These are phyloP conservation scores for Fraxinus ornus DNA, from an alignment of 305 asterid species.

Conservation along the genomic window DNA sequence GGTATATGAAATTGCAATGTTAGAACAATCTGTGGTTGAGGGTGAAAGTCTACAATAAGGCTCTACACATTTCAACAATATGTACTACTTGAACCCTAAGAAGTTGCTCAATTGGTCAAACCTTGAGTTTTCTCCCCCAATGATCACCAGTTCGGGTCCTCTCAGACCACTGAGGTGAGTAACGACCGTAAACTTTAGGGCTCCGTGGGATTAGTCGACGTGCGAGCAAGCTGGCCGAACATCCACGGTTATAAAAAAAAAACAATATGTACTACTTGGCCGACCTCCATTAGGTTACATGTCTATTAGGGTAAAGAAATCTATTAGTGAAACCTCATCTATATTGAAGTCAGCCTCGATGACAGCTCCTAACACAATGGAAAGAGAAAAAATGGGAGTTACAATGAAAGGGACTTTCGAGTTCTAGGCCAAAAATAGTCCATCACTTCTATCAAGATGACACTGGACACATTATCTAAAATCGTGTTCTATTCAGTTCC, in stretches of 20 bases:
- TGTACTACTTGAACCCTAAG: not conserved
- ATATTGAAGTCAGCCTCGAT: not conserved
- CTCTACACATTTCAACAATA: not conserved
- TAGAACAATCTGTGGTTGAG: not conserved
- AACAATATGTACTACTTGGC: not conserved
- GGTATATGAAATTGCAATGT: not conserved
- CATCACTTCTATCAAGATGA: conserved; percentile 12
- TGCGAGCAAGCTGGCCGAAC: too few relatives aligned
- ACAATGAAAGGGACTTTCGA: not conserved
- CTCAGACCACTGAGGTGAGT: too few relatives aligned
- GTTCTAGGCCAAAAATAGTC: conserved; percentile 6
- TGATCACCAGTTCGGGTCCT: too few relatives aligned
- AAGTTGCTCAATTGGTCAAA: too few relatives aligned
- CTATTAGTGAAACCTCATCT: not conserved
- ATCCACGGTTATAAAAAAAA: too few relatives aligned
- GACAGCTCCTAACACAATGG: not conserved
- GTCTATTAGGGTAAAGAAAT: not conserved
- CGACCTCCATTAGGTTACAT: not conserved
- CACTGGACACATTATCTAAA: not conserved
- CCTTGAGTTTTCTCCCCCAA: too few relatives aligned
- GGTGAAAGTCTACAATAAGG: not conserved
- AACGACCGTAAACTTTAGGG: too few relatives aligned
- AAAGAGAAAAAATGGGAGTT: not conserved
- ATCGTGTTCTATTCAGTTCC: not conserved
- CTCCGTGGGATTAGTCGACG: too few relatives aligned